Evolutionary conservation across 2,329 filamentous ascomycete species (phyloP).

Genomic region (Colletotrichum sp.): DNA sequence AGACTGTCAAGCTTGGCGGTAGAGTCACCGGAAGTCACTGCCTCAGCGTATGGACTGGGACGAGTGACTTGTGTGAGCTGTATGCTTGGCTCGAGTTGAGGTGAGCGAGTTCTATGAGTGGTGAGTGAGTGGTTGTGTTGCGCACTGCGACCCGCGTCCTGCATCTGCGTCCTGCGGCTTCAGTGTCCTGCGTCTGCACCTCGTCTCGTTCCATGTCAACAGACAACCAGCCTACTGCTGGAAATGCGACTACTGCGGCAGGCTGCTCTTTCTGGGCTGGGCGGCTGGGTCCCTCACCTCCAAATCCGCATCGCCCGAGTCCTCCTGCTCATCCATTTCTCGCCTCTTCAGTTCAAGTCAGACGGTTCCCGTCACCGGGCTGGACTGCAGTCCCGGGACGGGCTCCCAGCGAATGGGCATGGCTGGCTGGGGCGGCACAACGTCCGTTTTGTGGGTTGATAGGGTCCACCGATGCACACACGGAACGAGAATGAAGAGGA

Average conservation of each 20-base stretch:
- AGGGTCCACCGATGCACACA: not conserved
- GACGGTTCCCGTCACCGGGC: not conserved
- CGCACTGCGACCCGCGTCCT: not conserved
- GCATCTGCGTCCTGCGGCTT: not conserved
- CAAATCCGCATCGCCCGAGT: not conserved
- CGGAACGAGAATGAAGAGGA: not conserved
- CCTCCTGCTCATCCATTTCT: not conserved
- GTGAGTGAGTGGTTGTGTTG: not conserved
- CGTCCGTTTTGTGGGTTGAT: not conserved
- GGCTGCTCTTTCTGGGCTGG: not conserved
- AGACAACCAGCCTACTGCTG: not conserved
- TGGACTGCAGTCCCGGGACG: not conserved
- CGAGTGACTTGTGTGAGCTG: not conserved
- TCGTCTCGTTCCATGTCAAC: not conserved
- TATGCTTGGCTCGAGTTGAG: not conserved
- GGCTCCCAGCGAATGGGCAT: not conserved
- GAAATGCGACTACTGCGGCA: not conserved
- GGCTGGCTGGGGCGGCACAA: not conserved
- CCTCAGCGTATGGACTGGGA: not conserved
- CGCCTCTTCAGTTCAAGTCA: not conserved
- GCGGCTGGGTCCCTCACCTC: not conserved
- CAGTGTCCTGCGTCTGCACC: not conserved
- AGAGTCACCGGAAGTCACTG: not conserved
- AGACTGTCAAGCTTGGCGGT: conserved; percentile 4
- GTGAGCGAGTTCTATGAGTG: not conserved